Percentiles rank a stretch among this genome's conserved stretches.
Evolutionary conservation across 78 protist species (phyloP).

Genomic region (Planoprotostelium fungivorum): DNA sequence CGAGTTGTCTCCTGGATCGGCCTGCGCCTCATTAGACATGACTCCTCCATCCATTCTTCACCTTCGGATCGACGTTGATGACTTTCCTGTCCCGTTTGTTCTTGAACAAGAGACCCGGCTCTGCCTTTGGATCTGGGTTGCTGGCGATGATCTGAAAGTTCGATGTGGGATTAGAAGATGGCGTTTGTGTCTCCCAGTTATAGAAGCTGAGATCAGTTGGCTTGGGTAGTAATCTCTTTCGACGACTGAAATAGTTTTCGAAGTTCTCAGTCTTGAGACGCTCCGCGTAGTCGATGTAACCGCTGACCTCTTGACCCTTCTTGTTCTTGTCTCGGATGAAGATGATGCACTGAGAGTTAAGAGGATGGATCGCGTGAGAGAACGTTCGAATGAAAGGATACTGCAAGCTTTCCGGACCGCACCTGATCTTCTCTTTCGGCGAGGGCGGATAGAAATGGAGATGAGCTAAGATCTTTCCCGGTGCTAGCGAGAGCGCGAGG

Average conservation of each 20-base stretch:
- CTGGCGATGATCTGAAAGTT: conserved; percentile 78
- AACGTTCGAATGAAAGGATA: neutral
- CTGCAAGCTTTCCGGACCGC: conserved; percentile 65
- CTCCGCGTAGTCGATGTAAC: conserved; percentile 88
- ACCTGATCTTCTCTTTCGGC: conserved; percentile 78
- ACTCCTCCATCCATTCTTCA: neutral
- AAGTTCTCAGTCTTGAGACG: conserved; percentile 76
- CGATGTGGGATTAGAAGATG: conserved; percentile 32
- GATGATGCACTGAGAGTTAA: conserved; percentile 31
- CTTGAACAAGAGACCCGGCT: conserved; percentile 82
- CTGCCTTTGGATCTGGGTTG: conserved; percentile 11
- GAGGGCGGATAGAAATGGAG: conserved; percentile 70
- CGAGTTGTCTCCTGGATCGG: conserved; percentile 71
- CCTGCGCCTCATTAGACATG: conserved; percentile 1
- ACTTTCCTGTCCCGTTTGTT: conserved; percentile 88
- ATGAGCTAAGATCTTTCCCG: conserved; percentile 27
- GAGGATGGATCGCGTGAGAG: neutral
- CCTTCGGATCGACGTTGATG: conserved; percentile 78
- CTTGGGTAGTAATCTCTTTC: conserved; percentile 69
- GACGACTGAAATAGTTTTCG: conserved; percentile 59
- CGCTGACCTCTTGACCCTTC: conserved; percentile 84
- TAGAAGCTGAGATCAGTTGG: conserved; percentile 85
- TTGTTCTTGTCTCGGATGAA: conserved; percentile 78
- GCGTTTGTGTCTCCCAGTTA: conserved; percentile 90
- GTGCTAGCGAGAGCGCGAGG: neutral